Evolutionary conservation across 257 asterid genomes (phyloP), one percentile per base, ranked within the genome.

Genomic region (Solanum virginianum): DNA sequence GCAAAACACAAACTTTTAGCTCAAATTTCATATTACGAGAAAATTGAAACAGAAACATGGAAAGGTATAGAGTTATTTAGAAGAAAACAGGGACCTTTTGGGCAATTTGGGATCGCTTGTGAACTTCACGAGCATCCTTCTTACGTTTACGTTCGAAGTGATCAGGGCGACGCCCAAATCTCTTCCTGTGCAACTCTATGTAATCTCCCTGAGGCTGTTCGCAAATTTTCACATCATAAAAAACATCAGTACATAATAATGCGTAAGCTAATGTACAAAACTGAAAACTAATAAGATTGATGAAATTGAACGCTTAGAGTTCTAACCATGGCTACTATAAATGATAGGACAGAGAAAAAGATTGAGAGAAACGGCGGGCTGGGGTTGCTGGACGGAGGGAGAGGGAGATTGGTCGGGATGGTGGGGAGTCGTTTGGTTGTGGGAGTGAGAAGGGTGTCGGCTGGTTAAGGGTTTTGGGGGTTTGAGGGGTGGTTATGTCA

Each of bases 71-170:
- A 72, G 0, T 41, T 43, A 72, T 20, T 20, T 43, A 14, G 10
- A 29, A 74, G 32, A 2, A 12, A 47, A 62, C 11, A 47, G 11
- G 36, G 10, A 96, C 99, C 86, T 89, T 91, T 85, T 95, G 98
- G 45, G 98, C 98, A 47, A 85, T 85, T 84, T 90, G 91, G 65
- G 99, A 97, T 81, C 89, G 95, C 92, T 90, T 92, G 89, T 97
- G 98, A 90, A 92, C 98, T 89, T 93, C 97, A 85, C 99, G 98
- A 63, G 98, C 98, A 87, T 95, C 93, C 96, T 91, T 95, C 98
- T 95, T 97, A 68, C 98, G 98, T 51, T 93, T 94, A 80, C 97
- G 95, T 90, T 95, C 98, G 86, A 91, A 91, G 90, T 94, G 94
- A 88, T 96, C 98, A 85, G 43, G 97, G 92, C 99, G 99, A 75